A percentile compares a stretch with the other conserved stretches of the same genome.
phyloP scores from a whole-genome alignment of 129 eudicot genomes.

The Heracleum sosnowskyi region DNA sequence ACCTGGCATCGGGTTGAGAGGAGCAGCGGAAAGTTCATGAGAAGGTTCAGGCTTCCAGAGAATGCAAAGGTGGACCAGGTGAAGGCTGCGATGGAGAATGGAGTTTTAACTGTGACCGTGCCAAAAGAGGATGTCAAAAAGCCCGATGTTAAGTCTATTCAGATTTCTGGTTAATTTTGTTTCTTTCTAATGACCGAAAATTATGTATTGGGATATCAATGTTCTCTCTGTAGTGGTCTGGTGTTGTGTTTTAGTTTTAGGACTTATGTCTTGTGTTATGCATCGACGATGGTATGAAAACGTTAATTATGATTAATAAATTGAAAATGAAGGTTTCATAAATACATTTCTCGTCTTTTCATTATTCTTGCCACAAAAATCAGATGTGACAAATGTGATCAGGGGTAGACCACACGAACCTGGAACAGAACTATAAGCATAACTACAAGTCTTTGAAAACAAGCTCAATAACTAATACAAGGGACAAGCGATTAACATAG shows the following conservation, averaged over 20 bases:
- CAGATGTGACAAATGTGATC: not conserved
- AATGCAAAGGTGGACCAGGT: slow-evolving; percentile 49
- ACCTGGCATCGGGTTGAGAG: slow-evolving; percentile 26
- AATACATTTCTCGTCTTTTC: not conserved
- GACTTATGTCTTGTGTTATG: not conserved
- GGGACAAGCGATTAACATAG: not conserved
- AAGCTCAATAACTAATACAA: not conserved
- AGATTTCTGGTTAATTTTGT: slow-evolving; percentile 20
- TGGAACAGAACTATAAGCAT: not conserved
- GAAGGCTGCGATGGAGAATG: slow-evolving; percentile 47
- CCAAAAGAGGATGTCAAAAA: slow-evolving; percentile 29
- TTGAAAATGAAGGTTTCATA: not conserved
- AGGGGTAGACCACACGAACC: not conserved
- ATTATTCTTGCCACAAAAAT: not conserved
- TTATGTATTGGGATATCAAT: not conserved
- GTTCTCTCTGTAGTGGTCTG: not conserved
- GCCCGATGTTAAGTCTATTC: slow-evolving; percentile 22
- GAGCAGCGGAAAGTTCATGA: slow-evolving; percentile 18
- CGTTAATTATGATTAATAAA: not conserved
- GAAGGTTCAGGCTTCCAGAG: slow-evolving; percentile 29
- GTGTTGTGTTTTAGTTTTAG: not conserved
- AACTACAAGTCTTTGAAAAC: not conserved
- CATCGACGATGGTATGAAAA: not conserved
- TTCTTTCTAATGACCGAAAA: not conserved
- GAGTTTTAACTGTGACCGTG: slow-evolving; percentile 40